Percentiles rank a stretch among this genome's conserved stretches.
Conservation (phyloP, 768 basidiomycete genomes). For the Gyrodon lividus region DNA sequence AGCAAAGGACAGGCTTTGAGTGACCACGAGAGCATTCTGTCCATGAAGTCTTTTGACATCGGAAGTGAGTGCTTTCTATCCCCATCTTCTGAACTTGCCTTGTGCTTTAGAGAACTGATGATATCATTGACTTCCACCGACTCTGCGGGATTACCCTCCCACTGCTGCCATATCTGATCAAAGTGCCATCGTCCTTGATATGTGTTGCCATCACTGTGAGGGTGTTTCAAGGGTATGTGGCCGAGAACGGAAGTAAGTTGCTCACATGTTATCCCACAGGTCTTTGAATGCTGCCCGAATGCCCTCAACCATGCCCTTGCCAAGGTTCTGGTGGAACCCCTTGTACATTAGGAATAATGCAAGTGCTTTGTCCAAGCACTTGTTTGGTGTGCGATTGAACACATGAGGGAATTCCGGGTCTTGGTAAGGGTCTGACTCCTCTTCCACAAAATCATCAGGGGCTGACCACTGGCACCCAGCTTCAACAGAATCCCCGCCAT, state of each 20-base stretch:
- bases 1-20: too few relatives aligned
- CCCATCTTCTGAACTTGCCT: conserved; percentile 16
- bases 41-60: too few relatives aligned
- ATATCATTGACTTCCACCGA: conserved; percentile 22
- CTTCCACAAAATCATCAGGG: not conserved
- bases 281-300: not conserved
- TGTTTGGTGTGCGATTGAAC: not conserved
- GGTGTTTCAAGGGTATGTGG: not conserved
- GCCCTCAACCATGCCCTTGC: not conserved
- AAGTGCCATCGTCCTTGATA: conserved; percentile 28
- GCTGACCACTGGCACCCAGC: not conserved
- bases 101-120: conserved; percentile 25
- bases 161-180: conserved; percentile 18
- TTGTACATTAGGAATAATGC: not conserved
- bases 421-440: not conserved
- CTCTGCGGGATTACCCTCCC: conserved; percentile 32
- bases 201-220: conserved; percentile 16
- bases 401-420: not conserved
- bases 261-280: conserved; percentile 1
- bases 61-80: conserved; percentile 24
- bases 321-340: conserved; percentile 1
- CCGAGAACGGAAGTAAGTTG: not conserved
- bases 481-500: not conserved
- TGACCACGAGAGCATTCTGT: too few relatives aligned
- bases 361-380: not conserved